These are phyloP conservation scores for Ammopiptanthus mongolicus DNA, from an alignment of 306 rosid genomes.

Conservation along the genomic window DNA sequence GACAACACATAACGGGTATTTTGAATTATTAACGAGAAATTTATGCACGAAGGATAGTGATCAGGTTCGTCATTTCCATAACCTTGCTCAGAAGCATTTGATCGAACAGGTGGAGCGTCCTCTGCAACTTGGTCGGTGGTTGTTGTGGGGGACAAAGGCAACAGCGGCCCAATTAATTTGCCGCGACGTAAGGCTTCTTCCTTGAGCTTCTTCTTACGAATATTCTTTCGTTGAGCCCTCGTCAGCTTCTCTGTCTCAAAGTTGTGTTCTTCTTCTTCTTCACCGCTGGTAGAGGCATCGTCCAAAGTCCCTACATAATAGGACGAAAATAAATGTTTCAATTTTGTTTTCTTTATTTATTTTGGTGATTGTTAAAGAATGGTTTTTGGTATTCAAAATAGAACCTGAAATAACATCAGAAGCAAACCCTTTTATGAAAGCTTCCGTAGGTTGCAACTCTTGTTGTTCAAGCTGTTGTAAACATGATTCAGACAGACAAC, in stretches of 20 bases:
- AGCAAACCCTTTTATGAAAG: not conserved
- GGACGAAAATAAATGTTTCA: not conserved
- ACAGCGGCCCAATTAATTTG: constrained; percentile 54
- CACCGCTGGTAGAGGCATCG: constrained; percentile 27
- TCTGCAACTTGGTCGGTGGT: not conserved
- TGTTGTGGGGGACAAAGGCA: constrained; percentile 6
- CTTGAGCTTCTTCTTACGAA: constrained; percentile 57
- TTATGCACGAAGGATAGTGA: not conserved
- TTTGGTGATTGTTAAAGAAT: not conserved
- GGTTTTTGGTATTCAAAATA: not conserved
- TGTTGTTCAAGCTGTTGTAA: not conserved
- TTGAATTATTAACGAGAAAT: not conserved
- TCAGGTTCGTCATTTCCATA: constrained; percentile 9
- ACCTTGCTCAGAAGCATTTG: constrained; percentile 34
- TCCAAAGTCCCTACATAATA: constrained; percentile 16
- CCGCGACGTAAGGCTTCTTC: constrained; percentile 50
- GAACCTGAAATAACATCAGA: constrained; percentile 37
- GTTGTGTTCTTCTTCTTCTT: constrained; percentile 23
- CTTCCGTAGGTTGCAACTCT: not conserved
- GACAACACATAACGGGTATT: not conserved
- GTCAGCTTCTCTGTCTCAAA: constrained; percentile 33
- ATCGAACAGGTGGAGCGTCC: constrained; percentile 32
- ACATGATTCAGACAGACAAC: not conserved
- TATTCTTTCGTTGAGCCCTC: constrained; percentile 67
- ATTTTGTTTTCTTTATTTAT: not conserved